phyloP scores from a whole-genome alignment of 1,284 basidiomycete species.

The Sporisorium graminicola region DNA sequence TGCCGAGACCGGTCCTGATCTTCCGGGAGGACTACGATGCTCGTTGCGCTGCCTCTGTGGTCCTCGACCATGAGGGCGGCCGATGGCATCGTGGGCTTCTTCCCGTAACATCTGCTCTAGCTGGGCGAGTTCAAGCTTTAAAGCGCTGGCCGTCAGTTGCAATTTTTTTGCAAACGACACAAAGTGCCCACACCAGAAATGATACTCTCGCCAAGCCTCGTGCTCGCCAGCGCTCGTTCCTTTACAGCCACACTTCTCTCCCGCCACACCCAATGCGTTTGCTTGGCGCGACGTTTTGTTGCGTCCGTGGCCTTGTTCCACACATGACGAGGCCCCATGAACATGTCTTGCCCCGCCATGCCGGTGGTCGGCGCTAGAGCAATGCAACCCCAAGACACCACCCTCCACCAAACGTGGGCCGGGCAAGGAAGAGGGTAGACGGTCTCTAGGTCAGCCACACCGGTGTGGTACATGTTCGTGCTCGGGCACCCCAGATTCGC shows the following conservation, averaged over 20 bases:
- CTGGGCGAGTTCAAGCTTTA: slow-evolving; percentile 57
- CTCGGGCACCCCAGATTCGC: slow-evolving; percentile 30
- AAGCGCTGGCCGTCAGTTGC: slow-evolving; percentile 42
- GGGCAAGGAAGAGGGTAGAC: slow-evolving; percentile 55
- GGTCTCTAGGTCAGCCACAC: slow-evolving; percentile 38
- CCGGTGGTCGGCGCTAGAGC: slow-evolving; percentile 26
- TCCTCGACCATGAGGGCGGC: slow-evolving; percentile 5
- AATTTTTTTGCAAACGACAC: slow-evolving; percentile 18
- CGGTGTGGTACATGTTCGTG: slow-evolving; percentile 14
- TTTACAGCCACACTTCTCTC: not conserved
- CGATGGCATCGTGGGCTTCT: slow-evolving; percentile 22
- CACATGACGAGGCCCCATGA: slow-evolving; percentile 27
- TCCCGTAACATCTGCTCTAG: slow-evolving; percentile 51
- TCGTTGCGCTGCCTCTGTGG: slow-evolving; percentile 9
- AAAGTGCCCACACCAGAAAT: slow-evolving; percentile 59
- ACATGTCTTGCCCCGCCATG: slow-evolving; percentile 15
- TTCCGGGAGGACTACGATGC: slow-evolving; percentile 34
- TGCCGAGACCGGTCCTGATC: slow-evolving; percentile 42
- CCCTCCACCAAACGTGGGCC: slow-evolving; percentile 38
- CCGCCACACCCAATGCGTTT: slow-evolving; percentile 9
- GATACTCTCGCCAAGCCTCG: slow-evolving; percentile 48
- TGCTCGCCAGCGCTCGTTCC: slow-evolving; percentile 15
- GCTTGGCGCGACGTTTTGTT: not conserved
- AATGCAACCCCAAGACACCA: slow-evolving; percentile 48
- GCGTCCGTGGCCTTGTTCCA: slow-evolving; percentile 1